A percentile compares a stretch with the other conserved stretches of the same genome.
Evolutionary conservation across 2,329 filamentous ascomycete genomes (phyloP).

Genomic region (Tolypocladium nubicola): DNA sequence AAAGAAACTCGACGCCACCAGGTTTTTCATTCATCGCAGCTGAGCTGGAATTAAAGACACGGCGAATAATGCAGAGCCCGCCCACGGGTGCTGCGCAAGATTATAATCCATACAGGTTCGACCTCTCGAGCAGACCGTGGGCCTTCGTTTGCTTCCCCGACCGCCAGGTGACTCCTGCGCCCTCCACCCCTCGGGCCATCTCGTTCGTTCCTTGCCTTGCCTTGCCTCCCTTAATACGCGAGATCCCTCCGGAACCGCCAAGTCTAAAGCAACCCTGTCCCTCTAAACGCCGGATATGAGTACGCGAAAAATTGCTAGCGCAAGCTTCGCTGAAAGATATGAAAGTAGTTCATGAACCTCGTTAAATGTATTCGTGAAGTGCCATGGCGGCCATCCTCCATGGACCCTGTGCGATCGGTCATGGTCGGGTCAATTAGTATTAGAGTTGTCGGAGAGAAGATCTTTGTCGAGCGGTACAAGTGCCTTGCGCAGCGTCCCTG

Average conservation of each 20-base stretch:
- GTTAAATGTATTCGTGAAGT: conserved; percentile 4
- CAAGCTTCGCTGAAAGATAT: conserved; percentile 3
- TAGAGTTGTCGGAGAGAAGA: neutral
- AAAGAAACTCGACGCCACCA: neutral
- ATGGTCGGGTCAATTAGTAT: neutral
- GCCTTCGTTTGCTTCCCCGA: neutral
- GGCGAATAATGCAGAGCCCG: neutral
- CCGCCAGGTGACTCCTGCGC: neutral
- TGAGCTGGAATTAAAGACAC: neutral
- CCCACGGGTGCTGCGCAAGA: neutral
- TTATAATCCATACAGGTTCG: conserved; percentile 10
- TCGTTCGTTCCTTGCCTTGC: neutral
- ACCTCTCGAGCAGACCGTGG: neutral
- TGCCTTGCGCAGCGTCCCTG: neutral
- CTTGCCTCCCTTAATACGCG: neutral
- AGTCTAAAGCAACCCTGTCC: conserved; percentile 5
- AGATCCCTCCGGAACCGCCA: conserved; percentile 7
- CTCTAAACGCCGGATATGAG: conserved; percentile 11
- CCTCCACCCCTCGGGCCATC: neutral
- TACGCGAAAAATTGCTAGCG: conserved; percentile 1
- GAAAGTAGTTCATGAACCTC: conserved; percentile 7
- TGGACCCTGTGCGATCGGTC: neutral
- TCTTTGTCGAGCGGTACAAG: neutral
- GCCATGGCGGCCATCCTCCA: neutral
- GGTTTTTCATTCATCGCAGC: neutral